A percentile compares a stretch with the other conserved stretches of the same genome.
These are phyloP conservation scores for Coemansia sp. DNA, from an alignment of 192 early-diverging fungal genomes.

Conservation along the genomic window DNA sequence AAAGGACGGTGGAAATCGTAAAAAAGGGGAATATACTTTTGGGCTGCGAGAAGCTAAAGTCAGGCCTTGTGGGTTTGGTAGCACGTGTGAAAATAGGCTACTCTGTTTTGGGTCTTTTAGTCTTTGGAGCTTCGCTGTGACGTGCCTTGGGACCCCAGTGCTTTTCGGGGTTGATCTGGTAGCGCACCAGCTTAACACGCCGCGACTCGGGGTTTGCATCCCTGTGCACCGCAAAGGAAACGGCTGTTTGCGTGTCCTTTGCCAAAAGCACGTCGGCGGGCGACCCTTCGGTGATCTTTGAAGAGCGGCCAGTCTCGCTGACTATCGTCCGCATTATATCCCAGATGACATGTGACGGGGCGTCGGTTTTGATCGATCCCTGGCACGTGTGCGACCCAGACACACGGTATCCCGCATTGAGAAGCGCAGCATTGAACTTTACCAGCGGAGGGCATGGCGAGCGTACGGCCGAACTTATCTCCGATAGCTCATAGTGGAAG, in stretches of 20 bases:
- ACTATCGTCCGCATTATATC: conserved; percentile 84
- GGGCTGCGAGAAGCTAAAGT: not conserved
- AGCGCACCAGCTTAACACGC: conserved; percentile 83
- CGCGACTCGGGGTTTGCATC: conserved; percentile 74
- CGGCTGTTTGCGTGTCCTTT: conserved; percentile 48
- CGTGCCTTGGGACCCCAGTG: conserved; percentile 97
- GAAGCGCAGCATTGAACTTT: conserved; percentile 79
- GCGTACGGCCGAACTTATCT: conserved; percentile 71
- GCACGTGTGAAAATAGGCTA: not conserved
- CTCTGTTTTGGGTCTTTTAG: conserved; percentile 10
- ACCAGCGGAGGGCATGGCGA: conserved; percentile 70
- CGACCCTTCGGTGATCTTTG: conserved; percentile 66
- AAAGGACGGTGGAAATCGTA: too few relatives aligned
- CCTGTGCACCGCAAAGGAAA: conserved; percentile 74
- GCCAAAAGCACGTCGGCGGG: conserved; percentile 68
- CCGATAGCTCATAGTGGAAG: conserved; percentile 77
- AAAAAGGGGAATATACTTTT: not conserved
- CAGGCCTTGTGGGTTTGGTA: not conserved
- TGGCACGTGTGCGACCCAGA: conserved; percentile 81
- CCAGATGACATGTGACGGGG: conserved; percentile 84
- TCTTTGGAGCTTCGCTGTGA: conserved; percentile 36
- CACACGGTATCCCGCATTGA: conserved; percentile 88
- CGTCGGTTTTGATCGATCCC: conserved; percentile 90
- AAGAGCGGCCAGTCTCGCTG: conserved; percentile 62
- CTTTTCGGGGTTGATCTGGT: conserved; percentile 92